These are phyloP conservation scores for Ceratocystiopsis brevicomis DNA, from an alignment of 2,329 filamentous ascomycete genomes.

Conservation along the genomic window DNA sequence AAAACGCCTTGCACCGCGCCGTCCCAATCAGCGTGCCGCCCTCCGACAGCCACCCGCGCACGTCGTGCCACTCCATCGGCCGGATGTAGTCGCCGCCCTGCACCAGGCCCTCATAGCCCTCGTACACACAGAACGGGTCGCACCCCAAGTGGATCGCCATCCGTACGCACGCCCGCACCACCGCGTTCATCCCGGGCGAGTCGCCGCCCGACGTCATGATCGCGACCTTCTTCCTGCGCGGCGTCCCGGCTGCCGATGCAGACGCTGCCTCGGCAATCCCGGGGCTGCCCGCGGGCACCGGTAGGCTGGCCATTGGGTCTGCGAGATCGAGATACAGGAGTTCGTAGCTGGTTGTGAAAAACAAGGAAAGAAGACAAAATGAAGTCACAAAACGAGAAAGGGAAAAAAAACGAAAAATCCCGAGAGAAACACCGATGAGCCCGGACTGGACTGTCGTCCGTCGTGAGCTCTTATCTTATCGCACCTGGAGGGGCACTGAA, in stretches of 20 bases:
- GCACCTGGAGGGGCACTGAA: conserved; percentile 5
- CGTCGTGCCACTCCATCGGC: conserved; percentile 80
- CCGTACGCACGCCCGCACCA: conserved; percentile 75
- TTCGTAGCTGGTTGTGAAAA: too few species aligned
- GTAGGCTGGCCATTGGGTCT: neutral
- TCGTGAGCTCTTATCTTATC: conserved; percentile 15
- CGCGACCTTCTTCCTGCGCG: conserved; percentile 54
- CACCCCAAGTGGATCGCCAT: conserved; percentile 75
- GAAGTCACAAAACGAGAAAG: neutral
- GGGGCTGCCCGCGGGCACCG: conserved; percentile 17
- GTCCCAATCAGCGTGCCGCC: conserved; percentile 94
- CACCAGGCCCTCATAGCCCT: conserved; percentile 91
- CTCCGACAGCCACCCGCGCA: conserved; percentile 82
- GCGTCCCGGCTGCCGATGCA: conserved; percentile 6
- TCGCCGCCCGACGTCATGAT: conserved; percentile 92
- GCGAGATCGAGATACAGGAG: too few species aligned
- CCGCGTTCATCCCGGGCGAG: conserved; percentile 86
- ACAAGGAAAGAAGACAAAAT: neutral
- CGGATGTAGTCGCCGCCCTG: conserved; percentile 75
- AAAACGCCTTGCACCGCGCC: conserved; percentile 81
- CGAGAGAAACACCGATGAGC: neutral
- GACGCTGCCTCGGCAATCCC: neutral
- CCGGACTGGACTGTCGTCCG: conserved; percentile 1
- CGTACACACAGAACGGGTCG: conserved; percentile 66
- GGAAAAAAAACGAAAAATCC: neutral